Evolutionary conservation across 2,329 filamentous ascomycete genomes (phyloP).

Genomic region (Aphanoascus verrucosus): DNA sequence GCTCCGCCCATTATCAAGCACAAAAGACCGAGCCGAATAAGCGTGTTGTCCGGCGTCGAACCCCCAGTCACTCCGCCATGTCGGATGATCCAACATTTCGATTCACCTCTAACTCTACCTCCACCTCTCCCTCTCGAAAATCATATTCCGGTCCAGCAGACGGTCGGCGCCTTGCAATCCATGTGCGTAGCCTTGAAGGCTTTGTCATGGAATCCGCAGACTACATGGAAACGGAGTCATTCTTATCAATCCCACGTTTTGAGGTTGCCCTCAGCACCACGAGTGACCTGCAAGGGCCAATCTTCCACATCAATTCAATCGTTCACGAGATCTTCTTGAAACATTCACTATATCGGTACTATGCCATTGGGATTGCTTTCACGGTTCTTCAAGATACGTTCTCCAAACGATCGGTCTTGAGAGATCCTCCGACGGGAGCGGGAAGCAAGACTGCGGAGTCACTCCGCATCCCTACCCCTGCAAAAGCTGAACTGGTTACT

Average conservation of each 20-base stretch:
- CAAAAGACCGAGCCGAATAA: slow-evolving; percentile 56
- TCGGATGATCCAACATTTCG: slow-evolving; percentile 52
- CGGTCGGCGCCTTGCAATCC: slow-evolving; percentile 68
- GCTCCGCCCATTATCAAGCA: slow-evolving; percentile 79
- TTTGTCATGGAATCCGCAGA: slow-evolving; percentile 84
- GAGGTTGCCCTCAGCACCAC: slow-evolving; percentile 76
- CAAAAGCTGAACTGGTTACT: slow-evolving; percentile 56
- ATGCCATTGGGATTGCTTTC: slow-evolving; percentile 70
- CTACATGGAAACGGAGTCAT: slow-evolving; percentile 73
- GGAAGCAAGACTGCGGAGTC: background rate
- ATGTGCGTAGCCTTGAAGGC: slow-evolving; percentile 73
- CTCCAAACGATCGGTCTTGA: slow-evolving; percentile 1
- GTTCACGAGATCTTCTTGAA: slow-evolving; percentile 69
- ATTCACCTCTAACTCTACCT: slow-evolving; percentile 41
- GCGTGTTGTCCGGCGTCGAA: slow-evolving; percentile 52
- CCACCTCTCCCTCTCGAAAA: slow-evolving; percentile 37
- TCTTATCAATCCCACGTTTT: slow-evolving; percentile 73
- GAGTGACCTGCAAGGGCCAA: slow-evolving; percentile 74
- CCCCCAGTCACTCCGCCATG: slow-evolving; percentile 58
- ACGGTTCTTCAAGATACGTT: slow-evolving; percentile 66
- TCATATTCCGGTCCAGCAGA: slow-evolving; percentile 47
- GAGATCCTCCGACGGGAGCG: background rate
- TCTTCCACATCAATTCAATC: slow-evolving; percentile 77
- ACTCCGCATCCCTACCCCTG: slow-evolving; percentile 7
- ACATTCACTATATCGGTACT: slow-evolving; percentile 90